phyloP scores from a whole-genome alignment of 108 stramenopile species.

The Chaetoceros muelleri region DNA sequence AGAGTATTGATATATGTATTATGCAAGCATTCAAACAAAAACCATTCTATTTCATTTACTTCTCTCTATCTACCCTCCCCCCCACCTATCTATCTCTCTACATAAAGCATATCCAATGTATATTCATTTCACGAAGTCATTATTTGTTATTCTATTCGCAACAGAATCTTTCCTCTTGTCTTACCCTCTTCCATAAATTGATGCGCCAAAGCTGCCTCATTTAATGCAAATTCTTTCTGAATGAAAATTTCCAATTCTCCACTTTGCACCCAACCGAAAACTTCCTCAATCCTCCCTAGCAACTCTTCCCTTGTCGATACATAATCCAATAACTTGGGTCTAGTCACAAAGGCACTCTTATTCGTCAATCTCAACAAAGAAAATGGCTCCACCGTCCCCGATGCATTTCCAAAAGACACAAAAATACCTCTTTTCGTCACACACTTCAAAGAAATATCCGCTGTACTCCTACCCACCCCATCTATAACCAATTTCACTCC shows the following conservation, averaged over 20 bases:
- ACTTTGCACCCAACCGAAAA: constrained; percentile 41
- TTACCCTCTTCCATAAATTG: constrained; percentile 38
- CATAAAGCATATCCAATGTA: no score
- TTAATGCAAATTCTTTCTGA: constrained; percentile 33
- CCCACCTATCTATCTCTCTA: no score
- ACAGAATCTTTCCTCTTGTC: constrained; percentile 48
- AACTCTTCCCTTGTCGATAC: constrained; percentile 38
- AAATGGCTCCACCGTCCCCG: constrained; percentile 47
- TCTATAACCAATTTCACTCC: constrained; percentile 52
- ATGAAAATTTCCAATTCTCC: constrained; percentile 43
- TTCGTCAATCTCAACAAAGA: constrained; percentile 37
- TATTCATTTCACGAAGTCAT: no score
- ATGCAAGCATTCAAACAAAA: no score
- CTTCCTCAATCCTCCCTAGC: constrained; percentile 26
- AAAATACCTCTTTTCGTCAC: constrained; percentile 45
- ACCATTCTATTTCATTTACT: no score
- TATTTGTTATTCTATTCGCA: constrained; percentile 15
- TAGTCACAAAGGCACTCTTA: constrained; percentile 39
- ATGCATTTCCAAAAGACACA: constrained; percentile 55
- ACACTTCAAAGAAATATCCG: constrained; percentile 40
- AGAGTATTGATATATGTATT: no score
- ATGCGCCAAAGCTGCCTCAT: constrained; percentile 41
- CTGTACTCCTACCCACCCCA: constrained; percentile 51
- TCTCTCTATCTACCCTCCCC: no score
- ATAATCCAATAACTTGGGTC: constrained; percentile 56